Conservation (phyloP, 129 eudicot species). For the Smallanthus sonchifolius region DNA sequence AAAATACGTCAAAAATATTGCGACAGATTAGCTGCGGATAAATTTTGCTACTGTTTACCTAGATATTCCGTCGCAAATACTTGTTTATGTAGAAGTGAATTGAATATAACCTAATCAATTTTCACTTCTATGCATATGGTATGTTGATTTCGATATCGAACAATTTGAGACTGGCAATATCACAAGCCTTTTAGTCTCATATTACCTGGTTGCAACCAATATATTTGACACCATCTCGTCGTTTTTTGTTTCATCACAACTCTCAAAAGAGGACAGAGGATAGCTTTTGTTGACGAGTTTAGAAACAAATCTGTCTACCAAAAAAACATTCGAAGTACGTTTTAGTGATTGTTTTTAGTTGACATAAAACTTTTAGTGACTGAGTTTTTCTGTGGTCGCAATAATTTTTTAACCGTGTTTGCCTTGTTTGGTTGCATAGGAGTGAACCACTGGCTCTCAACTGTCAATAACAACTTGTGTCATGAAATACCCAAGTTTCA, state of each 20-base stretch:
- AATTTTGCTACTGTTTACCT: too few species aligned
- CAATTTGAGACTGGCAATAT: constrained; percentile 38
- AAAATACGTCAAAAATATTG: too few species aligned
- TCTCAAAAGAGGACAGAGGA: constrained; percentile 32
- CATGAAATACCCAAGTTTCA: constrained; percentile 37
- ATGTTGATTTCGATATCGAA: constrained; percentile 30
- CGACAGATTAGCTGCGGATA: too few species aligned
- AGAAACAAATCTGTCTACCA: constrained; percentile 11
- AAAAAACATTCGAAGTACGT: constrained; percentile 16
- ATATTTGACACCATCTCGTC: constrained; percentile 45
- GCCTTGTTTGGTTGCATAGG: constrained; percentile 21
- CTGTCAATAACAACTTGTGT: constrained; percentile 48
- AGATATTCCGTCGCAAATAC: too few species aligned
- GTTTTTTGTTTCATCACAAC: constrained; percentile 18
- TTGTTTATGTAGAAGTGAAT: too few species aligned
- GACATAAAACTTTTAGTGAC: neutral
- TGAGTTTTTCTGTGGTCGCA: neutral
- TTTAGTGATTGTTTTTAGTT: neutral
- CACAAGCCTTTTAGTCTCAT: constrained; percentile 36
- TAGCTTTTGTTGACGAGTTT: constrained; percentile 44
- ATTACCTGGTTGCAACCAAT: constrained; percentile 59
- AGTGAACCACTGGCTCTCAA: constrained; percentile 34
- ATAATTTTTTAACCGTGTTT: neutral
- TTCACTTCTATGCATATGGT: constrained; percentile 45
- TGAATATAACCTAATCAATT: neutral